phyloP scores from a whole-genome alignment of 108 stramenopile species.

The Conticribra weissflogii region DNA sequence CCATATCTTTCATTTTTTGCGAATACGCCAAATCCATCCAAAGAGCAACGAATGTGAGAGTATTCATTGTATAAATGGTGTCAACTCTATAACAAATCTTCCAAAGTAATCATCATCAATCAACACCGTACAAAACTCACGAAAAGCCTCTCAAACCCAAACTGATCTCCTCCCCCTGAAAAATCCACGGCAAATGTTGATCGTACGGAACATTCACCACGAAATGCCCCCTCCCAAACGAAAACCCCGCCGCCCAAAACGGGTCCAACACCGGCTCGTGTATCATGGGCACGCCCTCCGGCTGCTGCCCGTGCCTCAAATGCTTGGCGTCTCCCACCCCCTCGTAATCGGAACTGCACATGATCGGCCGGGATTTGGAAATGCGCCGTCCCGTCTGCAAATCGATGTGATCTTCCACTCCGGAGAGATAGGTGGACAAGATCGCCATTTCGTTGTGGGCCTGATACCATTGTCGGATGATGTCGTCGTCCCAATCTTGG shows the following conservation, averaged over 20 bases:
- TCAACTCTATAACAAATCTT: too few relatives aligned
- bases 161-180: slow-evolving; percentile 88
- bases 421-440: slow-evolving; percentile 80
- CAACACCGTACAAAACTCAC: slow-evolving; percentile 28
- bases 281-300: slow-evolving; percentile 66
- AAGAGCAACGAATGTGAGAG: too few relatives aligned
- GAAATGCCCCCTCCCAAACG: slow-evolving; percentile 88
- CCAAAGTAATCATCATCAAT: background rate
- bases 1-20: slow-evolving; percentile 42
- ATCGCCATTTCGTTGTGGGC: slow-evolving; percentile 93
- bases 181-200: slow-evolving; percentile 81
- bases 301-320: slow-evolving; percentile 87
- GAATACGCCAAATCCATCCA: background rate
- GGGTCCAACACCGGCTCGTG: slow-evolving; percentile 81
- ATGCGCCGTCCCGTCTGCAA: slow-evolving; percentile 55
- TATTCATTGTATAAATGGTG: too few relatives aligned
- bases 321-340: slow-evolving; percentile 49
- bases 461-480: slow-evolving; percentile 77
- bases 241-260: slow-evolving; percentile 95
- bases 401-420: slow-evolving; percentile 68
- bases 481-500: slow-evolving; percentile 83
- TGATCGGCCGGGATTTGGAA: slow-evolving; percentile 71
- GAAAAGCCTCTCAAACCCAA: slow-evolving; percentile 85
- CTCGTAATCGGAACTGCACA: slow-evolving; percentile 76
- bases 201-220: slow-evolving; percentile 90